Evolutionary conservation across 352 stramenopile genomes (phyloP).

Genomic region (Thalassiosira mediterranea): DNA sequence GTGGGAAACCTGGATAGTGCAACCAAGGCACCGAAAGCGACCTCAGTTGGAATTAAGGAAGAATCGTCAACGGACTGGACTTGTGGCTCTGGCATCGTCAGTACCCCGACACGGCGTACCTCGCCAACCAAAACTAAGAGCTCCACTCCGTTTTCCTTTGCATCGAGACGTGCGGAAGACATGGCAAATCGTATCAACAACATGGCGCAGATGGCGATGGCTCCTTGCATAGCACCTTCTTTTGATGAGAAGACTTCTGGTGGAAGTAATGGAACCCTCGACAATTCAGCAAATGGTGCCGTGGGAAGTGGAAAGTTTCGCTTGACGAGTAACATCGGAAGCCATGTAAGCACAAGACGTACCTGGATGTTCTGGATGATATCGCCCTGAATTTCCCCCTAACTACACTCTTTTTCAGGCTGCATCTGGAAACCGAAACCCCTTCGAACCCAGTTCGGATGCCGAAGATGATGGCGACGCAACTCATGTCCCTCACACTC

Average conservation of each 20-base stretch:
- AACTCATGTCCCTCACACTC: constrained; percentile 13
- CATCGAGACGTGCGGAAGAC: constrained; percentile 48
- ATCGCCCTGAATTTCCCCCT: too few relatives aligned
- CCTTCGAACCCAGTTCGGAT: constrained; percentile 52
- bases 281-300: constrained; percentile 4
- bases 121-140: constrained; percentile 18
- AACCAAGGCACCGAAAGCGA: too few relatives aligned
- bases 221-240: constrained; percentile 72
- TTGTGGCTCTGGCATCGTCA: constrained; percentile 21
- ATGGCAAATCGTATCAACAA: constrained; percentile 73
- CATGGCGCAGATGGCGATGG: constrained; percentile 77
- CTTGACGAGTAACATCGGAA: constrained; percentile 2
- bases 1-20: too few relatives aligned
- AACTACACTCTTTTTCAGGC: too few relatives aligned
- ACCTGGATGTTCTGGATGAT: too few relatives aligned
- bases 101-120: constrained; percentile 11
- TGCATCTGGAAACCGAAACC: constrained; percentile 21
- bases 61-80: constrained; percentile 6
- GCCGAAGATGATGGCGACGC: constrained; percentile 49
- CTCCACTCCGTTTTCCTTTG: constrained; percentile 57
- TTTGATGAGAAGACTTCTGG: constrained; percentile 27
- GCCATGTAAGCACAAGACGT: too few relatives aligned
- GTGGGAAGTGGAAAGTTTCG: constrained; percentile 19
- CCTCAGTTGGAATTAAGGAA: constrained; percentile 17
- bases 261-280: constrained; percentile 7